Percentiles rank a stretch among this genome's conserved stretches.
phyloP scores from a whole-genome alignment of 768 basidiomycete species.

The Coprinopsis sp. region DNA sequence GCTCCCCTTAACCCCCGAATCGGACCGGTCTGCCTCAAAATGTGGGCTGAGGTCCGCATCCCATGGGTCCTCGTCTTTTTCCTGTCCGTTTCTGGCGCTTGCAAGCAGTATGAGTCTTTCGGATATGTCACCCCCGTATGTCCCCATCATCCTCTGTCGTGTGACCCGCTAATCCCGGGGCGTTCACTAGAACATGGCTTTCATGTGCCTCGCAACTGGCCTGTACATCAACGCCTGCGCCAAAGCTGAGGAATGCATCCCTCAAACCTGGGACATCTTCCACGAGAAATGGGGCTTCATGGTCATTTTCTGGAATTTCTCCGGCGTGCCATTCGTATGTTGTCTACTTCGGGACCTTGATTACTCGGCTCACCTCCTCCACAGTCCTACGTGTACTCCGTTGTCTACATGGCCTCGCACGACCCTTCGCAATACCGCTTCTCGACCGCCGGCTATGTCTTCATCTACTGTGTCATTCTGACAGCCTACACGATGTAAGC shows the following conservation, averaged over 20 bases:
- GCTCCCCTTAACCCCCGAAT: conserved; percentile 91
- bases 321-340: conserved; percentile 86
- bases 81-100: conserved; percentile 84
- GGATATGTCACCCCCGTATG: conserved; percentile 89
- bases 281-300: conserved; percentile 99
- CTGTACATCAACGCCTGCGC: conserved; percentile 96
- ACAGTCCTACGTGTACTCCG: conserved; percentile 94
- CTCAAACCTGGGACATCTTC: conserved; percentile 99
- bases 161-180: background rate
- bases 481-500: conserved; percentile 84
- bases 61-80: conserved; percentile 97
- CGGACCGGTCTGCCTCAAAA: conserved; percentile 90
- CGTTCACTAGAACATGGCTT: conserved; percentile 77
- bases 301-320: conserved; percentile 97
- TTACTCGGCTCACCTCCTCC: background rate
- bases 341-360: background rate
- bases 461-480: conserved; percentile 71
- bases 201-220: conserved; percentile 94
- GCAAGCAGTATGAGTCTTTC: conserved; percentile 90
- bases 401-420: conserved; percentile 96
- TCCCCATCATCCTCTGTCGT: conserved; percentile 11
- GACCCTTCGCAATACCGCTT: conserved; percentile 85
- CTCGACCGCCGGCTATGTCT: conserved; percentile 67
- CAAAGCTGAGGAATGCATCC: conserved; percentile 93
- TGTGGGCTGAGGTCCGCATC: conserved; percentile 97